Evolutionary conservation across 2,329 filamentous ascomycete species (phyloP).

Genomic region (Pezicula carpinea): DNA sequence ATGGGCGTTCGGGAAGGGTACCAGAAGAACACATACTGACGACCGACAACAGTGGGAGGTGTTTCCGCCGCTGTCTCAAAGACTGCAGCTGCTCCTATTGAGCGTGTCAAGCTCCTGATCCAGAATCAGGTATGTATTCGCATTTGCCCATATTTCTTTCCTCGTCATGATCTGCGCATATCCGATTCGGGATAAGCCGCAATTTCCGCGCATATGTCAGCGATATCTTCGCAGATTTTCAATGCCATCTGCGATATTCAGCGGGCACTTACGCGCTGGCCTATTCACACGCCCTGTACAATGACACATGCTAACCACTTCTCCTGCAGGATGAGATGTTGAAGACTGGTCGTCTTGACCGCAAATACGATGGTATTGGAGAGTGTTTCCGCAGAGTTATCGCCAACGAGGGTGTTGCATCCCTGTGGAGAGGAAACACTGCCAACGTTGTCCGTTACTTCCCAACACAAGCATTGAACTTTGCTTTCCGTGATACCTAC

Average conservation of each 20-base stretch:
- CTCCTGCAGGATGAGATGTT: constrained; percentile 93
- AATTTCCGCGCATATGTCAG: neutral
- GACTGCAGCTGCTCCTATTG: constrained; percentile 98
- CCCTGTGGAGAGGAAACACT: constrained; percentile 99
- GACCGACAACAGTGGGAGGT: constrained; percentile 80
- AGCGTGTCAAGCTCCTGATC: constrained; percentile 99
- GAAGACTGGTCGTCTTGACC: constrained; percentile 95
- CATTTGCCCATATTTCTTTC: constrained; percentile 67
- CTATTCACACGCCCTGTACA: neutral
- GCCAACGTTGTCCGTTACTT: constrained; percentile 99
- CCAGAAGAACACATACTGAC: constrained; percentile 17
- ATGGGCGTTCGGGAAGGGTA: constrained; percentile 3
- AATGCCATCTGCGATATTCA: neutral
- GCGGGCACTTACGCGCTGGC: too few species aligned
- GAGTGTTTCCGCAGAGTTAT: constrained; percentile 96
- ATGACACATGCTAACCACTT: constrained; percentile 13
- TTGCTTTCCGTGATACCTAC: constrained; percentile 99
- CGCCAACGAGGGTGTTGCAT: constrained; percentile 86
- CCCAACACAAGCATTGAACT: constrained; percentile 99
- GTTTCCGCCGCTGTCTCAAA: constrained; percentile 99
- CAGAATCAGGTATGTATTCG: constrained; percentile 89
- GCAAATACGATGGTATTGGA: constrained; percentile 87
- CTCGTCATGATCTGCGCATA: constrained; percentile 5
- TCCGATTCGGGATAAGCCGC: constrained; percentile 16
- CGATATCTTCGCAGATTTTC: neutral